A percentile compares a stretch with the other conserved stretches of the same genome.
These are phyloP conservation scores for Fusarium sp. DNA, from an alignment of 2,329 filamentous ascomycete species.

Conservation along the genomic window DNA sequence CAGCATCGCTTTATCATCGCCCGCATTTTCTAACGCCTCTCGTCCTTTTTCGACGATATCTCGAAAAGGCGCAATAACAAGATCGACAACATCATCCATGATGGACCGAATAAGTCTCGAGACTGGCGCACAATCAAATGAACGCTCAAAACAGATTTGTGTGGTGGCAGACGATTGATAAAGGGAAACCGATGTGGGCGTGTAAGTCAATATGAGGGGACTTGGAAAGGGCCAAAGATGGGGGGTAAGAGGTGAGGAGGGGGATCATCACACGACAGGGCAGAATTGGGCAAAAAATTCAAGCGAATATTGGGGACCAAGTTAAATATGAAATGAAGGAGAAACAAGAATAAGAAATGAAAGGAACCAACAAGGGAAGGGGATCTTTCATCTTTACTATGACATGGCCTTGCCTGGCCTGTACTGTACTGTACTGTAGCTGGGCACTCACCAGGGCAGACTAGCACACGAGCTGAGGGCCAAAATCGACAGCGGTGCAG, in stretches of 20 bases:
- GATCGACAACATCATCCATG: slow-evolving; percentile 57
- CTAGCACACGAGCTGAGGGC: slow-evolving; percentile 25
- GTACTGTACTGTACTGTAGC: slow-evolving; percentile 4
- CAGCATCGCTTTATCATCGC: slow-evolving; percentile 59
- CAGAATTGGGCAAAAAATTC: slow-evolving; percentile 21
- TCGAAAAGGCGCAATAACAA: slow-evolving; percentile 63
- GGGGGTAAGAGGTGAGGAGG: slow-evolving; percentile 24
- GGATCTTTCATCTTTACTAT: slow-evolving; percentile 16
- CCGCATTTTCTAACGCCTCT: slow-evolving; percentile 60
- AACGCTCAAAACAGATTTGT: not conserved
- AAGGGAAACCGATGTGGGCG: slow-evolving; percentile 29
- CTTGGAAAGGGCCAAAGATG: slow-evolving; percentile 10
- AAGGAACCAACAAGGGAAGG: slow-evolving; percentile 27
- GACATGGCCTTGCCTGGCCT: slow-evolving; percentile 9
- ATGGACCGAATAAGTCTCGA: slow-evolving; percentile 3
- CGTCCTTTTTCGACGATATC: slow-evolving; percentile 66
- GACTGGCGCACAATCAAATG: not conserved
- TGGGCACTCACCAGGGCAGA: slow-evolving; percentile 35
- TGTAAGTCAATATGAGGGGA: slow-evolving; percentile 47
- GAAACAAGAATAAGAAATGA: slow-evolving; percentile 14
- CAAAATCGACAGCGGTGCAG: slow-evolving; percentile 22
- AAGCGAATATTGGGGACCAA: slow-evolving; percentile 7
- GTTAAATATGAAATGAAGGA: slow-evolving; percentile 7
- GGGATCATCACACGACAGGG: slow-evolving; percentile 39
- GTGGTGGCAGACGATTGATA: slow-evolving; percentile 9